Evolutionary conservation across 2,329 filamentous ascomycete species (phyloP).

Genomic region (Colletotrichum australisinense): DNA sequence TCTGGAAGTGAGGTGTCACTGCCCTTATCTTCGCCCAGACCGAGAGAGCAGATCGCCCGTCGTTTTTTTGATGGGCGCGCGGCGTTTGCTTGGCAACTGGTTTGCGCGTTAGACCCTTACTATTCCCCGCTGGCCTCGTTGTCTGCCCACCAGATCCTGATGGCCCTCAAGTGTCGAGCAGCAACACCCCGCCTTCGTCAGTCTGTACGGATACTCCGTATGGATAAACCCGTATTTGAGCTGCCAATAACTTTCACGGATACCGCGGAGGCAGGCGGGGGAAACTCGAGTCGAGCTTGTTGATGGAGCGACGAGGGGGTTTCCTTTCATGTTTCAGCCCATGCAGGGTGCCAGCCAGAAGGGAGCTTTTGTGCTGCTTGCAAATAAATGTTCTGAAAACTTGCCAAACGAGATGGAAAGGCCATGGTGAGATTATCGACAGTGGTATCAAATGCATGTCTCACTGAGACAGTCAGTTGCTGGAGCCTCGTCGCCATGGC

Average conservation of each 20-base stretch:
- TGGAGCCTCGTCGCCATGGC: neutral
- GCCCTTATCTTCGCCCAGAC: conserved; percentile 13
- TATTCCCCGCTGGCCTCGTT: conserved; percentile 5
- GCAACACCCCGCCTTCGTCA: neutral
- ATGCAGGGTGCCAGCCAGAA: conserved; percentile 27
- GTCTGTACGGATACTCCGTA: neutral
- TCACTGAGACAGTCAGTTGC: neutral
- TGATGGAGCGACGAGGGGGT: conserved; percentile 2
- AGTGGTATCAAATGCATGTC: neutral
- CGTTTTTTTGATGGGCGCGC: neutral
- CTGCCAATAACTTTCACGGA: neutral
- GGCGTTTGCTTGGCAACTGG: conserved; percentile 23
- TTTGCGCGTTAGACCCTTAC: conserved; percentile 1
- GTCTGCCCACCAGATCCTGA: neutral
- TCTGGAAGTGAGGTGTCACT: conserved; percentile 9
- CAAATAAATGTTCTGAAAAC: neutral
- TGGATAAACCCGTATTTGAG: neutral
- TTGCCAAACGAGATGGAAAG: neutral
- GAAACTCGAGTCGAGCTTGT: conserved; percentile 6
- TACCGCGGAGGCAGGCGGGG: conserved; percentile 14
- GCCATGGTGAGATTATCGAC: neutral
- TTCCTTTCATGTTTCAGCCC: conserved; percentile 27
- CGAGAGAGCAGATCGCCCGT: conserved; percentile 11
- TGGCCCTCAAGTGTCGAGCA: neutral
- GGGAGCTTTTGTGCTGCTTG: conserved; percentile 10